Percentiles rank a stretch among this genome's conserved stretches.
Conservation (phyloP, 1,284 basidiomycete species). For the Meripilus lineatus region DNA sequence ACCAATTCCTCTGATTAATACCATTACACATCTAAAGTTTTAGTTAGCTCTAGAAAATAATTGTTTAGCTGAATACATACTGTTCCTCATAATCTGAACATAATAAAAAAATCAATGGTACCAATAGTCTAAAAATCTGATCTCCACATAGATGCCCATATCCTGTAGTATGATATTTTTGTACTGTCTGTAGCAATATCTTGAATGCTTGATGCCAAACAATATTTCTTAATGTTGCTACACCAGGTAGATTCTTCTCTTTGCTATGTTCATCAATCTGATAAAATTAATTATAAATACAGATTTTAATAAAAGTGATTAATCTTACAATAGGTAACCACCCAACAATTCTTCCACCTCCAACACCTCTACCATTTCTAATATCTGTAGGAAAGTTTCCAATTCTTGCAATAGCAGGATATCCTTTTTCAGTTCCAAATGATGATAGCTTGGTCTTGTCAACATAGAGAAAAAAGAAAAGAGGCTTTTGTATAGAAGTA, state of each 20-base stretch:
- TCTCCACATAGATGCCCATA: conserved; percentile 19
- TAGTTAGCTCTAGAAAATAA: background rate
- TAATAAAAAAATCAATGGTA: conserved; percentile 23
- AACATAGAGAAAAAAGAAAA: conserved; percentile 34
- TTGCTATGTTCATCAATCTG: conserved; percentile 17
- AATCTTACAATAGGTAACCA: conserved; percentile 38
- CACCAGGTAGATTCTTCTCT: conserved; percentile 13
- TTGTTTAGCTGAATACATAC: conserved; percentile 29
- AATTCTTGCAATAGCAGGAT: conserved; percentile 35
- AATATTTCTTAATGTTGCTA: conserved; percentile 21
- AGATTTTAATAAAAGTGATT: background rate
- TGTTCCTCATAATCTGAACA: conserved; percentile 35
- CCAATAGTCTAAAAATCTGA: conserved; percentile 13
- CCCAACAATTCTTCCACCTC: conserved; percentile 35
- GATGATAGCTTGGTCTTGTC: conserved; percentile 40
- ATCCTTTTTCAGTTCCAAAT: conserved; percentile 37
- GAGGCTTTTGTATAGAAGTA: conserved; percentile 12
- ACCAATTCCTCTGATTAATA: conserved; percentile 8
- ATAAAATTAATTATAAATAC: conserved; percentile 2
- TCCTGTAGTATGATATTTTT: conserved; percentile 16
- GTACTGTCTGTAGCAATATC: conserved; percentile 16
- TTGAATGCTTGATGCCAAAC: conserved; percentile 28
- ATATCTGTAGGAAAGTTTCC: conserved; percentile 33
- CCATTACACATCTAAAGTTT: conserved; percentile 8
- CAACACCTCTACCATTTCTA: conserved; percentile 31